phyloP scores from a whole-genome alignment of 371 early-diverging fungal species.

The Chytridiales sp. region DNA sequence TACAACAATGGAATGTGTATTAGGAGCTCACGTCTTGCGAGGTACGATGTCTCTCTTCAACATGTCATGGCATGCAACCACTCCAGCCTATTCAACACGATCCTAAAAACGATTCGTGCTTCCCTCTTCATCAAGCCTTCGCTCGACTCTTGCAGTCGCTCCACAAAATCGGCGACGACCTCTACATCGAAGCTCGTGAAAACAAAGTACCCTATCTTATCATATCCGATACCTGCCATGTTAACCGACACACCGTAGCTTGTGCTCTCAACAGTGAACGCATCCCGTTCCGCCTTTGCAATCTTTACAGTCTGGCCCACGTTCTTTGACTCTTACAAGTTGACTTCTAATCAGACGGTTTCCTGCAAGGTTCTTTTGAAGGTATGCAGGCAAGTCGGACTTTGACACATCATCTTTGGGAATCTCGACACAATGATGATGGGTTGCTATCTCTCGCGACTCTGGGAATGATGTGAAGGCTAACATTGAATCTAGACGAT shows the following conservation, averaged over 20 bases:
- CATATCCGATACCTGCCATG: neutral
- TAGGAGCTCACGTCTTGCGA: no score
- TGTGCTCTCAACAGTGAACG: slow-evolving; percentile 52
- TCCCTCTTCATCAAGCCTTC: no score
- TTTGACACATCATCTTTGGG: no score
- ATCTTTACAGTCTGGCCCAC: slow-evolving; percentile 37
- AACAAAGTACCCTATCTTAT: slow-evolving; percentile 5
- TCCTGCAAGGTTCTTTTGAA: slow-evolving; percentile 34
- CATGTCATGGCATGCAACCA: no score
- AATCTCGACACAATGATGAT: no score
- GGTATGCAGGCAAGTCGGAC: slow-evolving; percentile 10
- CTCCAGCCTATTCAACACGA: no score
- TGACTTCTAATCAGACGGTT: slow-evolving; percentile 1
- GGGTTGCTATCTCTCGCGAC: no score
- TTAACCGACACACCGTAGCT: slow-evolving; percentile 38
- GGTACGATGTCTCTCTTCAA: no score
- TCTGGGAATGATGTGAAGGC: no score
- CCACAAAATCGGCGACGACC: slow-evolving; percentile 52
- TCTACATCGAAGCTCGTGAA: slow-evolving; percentile 47
- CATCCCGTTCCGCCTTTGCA: slow-evolving; percentile 56
- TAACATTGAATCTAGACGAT: slow-evolving; percentile 38
- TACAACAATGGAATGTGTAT: no score
- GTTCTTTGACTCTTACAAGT: slow-evolving; percentile 54
- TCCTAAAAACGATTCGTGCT: no score
- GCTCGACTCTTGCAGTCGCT: slow-evolving; percentile 50